These are phyloP conservation scores for Stropharia rugosoannulata DNA, from an alignment of 768 basidiomycete genomes.

Conservation along the genomic window DNA sequence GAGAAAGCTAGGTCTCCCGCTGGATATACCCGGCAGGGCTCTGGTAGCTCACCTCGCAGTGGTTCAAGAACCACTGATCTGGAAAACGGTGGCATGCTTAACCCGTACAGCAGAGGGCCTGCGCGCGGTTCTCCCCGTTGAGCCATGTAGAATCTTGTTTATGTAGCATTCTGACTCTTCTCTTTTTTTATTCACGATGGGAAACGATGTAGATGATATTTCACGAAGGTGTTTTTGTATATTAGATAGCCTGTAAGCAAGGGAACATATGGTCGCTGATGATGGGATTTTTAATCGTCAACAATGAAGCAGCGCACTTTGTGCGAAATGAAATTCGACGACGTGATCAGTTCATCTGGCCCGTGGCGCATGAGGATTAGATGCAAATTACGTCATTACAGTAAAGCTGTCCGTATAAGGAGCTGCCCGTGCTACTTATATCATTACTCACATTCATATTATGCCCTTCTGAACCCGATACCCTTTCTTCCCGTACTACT, in stretches of 20 bases:
- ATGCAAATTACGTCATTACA: neutral
- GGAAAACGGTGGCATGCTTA: conserved; percentile 42
- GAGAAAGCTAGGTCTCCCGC: conserved; percentile 16
- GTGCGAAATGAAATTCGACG: neutral
- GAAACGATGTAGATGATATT: conserved; percentile 12
- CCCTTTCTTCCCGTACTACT: conserved; percentile 8
- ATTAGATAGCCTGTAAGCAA: neutral
- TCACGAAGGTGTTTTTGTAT: neutral
- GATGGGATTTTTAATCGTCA: neutral
- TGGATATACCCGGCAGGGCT: conserved; percentile 29
- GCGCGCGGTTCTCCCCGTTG: conserved; percentile 17
- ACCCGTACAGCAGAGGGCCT: conserved; percentile 31
- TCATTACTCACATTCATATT: conserved; percentile 6
- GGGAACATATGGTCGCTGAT: neutral
- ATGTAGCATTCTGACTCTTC: conserved; percentile 15
- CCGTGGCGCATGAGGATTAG: neutral
- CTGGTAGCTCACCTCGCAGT: conserved; percentile 31
- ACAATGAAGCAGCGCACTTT: neutral
- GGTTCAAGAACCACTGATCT: conserved; percentile 34
- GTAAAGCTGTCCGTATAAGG: neutral
- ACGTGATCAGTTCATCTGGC: neutral
- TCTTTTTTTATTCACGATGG: conserved; percentile 18
- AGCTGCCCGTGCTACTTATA: neutral
- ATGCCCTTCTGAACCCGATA: conserved; percentile 2
- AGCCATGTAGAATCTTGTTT: conserved; percentile 11